Evolutionary conservation across 345 rosid species (phyloP).

Genomic region (Murraya koenigii): DNA sequence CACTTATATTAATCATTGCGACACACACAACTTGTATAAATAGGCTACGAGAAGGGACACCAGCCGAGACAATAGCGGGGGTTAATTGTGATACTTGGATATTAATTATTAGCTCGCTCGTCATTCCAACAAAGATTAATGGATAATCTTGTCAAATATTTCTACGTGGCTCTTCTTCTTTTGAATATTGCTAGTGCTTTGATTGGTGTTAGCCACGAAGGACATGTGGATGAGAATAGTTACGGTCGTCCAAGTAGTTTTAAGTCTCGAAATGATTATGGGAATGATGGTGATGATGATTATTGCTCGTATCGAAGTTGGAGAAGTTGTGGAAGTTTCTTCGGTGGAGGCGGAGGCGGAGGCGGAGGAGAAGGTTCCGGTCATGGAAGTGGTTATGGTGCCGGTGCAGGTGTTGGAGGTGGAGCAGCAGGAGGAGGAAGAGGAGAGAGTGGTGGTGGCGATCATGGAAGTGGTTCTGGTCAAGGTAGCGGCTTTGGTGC

Average conservation of each 20-base stretch:
- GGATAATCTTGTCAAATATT: slow-evolving; percentile 19
- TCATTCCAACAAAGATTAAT: slow-evolving; percentile 10
- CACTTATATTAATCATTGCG: background rate
- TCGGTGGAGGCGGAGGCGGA: slow-evolving; percentile 20
- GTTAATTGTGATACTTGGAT: no score
- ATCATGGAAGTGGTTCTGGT: slow-evolving; percentile 14
- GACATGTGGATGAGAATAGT: slow-evolving; percentile 16
- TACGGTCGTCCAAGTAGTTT: slow-evolving; percentile 16
- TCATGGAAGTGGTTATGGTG: slow-evolving; percentile 21
- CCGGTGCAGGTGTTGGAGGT: slow-evolving; percentile 25
- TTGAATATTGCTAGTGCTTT: slow-evolving; percentile 25
- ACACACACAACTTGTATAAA: slow-evolving; percentile 31
- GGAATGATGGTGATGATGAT: slow-evolving; percentile 21
- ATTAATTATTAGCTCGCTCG: no score
- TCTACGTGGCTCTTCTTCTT: slow-evolving; percentile 28
- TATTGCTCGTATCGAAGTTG: slow-evolving; percentile 38
- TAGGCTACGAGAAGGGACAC: slow-evolving; percentile 14
- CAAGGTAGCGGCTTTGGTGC: slow-evolving; percentile 33
- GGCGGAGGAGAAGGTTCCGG: slow-evolving; percentile 35
- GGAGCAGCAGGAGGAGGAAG: slow-evolving; percentile 27
- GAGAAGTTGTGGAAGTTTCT: slow-evolving; percentile 56
- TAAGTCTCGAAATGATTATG: slow-evolving; percentile 8
- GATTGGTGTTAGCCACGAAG: slow-evolving; percentile 20
- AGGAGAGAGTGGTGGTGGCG: slow-evolving; percentile 12
- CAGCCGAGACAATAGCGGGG: slow-evolving; percentile 1